Evolutionary conservation across 2,329 filamentous ascomycete species (phyloP), one percentile per base, ranked within the genome.

Genomic region (Calonectria henricotiae): DNA sequence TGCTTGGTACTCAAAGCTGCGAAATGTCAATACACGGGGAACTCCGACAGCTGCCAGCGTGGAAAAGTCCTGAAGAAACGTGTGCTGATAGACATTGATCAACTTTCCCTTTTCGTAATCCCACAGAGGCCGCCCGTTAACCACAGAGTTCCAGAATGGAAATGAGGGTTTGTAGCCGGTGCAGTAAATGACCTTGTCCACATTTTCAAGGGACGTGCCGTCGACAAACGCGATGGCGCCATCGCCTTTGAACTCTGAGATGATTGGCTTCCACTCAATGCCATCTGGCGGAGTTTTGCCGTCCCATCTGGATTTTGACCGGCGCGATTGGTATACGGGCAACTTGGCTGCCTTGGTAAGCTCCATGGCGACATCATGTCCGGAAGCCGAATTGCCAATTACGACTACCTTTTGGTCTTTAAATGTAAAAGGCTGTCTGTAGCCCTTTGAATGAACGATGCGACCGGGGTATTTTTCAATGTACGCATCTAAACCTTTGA

Each of bases 1-100:
- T 1, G 86, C 87, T 75, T 89, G 88, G 70, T 89, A 89, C 75
- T 89, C 88, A 70, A 89, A 89, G 41, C 85, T 86, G 7, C 87
- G 78, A 67, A 89, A 89, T 0, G 87, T 89, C 13, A 88, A 76
- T 0, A 85, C 84, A 0, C 87, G 83, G 1, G 87, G 87, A 6
- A 89, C 75, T 0, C 88, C 89, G 0, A 90, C 83, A 12, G 89
- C 79, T 0, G 82, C 89, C 0, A 91, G 78, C 0, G 85, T 87
- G 0, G 83, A 77, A 46, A 85, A 84, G 25, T 85, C 82, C 1
- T 81, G 83, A 61, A 88, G 83, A 76, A 89, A 89, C 0, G 86
- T 88, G 74, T 90, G 88, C 79, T 82, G 83, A 72, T 89, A 90
- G 2, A 73, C 83, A 0, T 83, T 82, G 0, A 82, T 67, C 2